Percentiles rank a stretch among this genome's conserved stretches.
These are phyloP conservation scores for Ustulina deusta DNA, from an alignment of 2,329 filamentous ascomycete species.

Conservation along the genomic window DNA sequence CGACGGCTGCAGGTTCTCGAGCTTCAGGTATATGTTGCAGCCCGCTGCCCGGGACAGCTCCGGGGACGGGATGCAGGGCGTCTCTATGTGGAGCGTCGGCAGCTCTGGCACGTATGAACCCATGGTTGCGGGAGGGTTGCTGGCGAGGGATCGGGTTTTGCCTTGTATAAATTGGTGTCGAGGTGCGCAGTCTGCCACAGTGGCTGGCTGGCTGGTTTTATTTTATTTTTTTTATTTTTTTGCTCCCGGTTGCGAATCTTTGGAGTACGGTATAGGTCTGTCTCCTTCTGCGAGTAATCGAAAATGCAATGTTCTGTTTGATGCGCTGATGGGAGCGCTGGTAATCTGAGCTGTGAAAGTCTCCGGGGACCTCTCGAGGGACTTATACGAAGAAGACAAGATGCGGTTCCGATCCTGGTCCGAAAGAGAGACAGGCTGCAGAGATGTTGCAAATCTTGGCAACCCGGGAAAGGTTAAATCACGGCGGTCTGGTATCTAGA, in stretches of 20 bases:
- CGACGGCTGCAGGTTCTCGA: constrained; percentile 86
- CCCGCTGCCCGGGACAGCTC: constrained; percentile 76
- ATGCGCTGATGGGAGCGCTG: background rate
- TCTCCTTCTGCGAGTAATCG: background rate
- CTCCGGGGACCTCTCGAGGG: background rate
- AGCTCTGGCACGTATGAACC: constrained; percentile 54
- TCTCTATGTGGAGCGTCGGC: constrained; percentile 74
- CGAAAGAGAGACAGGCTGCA: background rate
- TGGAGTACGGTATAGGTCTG: background rate
- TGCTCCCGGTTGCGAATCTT: background rate
- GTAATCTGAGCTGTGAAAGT: background rate
- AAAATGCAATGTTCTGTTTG: background rate
- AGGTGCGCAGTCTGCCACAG: background rate
- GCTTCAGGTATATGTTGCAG: constrained; percentile 86
- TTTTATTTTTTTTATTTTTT: no score
- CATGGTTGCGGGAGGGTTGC: constrained; percentile 27
- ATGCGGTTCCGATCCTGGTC: constrained; percentile 8
- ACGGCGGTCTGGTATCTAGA: background rate
- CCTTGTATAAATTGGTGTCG: background rate
- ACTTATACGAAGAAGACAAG: constrained; percentile 1
- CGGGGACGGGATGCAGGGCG: constrained; percentile 75
- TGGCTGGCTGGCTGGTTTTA: no score
- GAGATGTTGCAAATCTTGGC: background rate
- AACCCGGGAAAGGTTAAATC: background rate
- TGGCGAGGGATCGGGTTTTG: background rate